Evolutionary conservation across 1,139 yeast genomes (phyloP), one percentile per base, ranked within the genome.

Genomic region (Blastobotrys niveus): DNA sequence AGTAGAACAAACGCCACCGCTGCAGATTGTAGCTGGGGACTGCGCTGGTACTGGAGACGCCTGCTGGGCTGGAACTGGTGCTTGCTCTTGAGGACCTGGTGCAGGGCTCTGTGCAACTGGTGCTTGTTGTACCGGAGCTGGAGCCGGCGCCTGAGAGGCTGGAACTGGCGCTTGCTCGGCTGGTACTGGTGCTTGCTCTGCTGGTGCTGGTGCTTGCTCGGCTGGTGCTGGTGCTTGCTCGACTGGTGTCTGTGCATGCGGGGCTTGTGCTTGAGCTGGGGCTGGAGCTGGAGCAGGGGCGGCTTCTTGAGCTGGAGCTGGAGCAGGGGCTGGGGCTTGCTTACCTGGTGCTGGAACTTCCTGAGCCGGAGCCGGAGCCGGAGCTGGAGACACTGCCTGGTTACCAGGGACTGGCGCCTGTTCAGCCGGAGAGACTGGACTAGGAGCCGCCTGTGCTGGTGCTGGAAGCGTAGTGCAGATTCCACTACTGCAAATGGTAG

Each of bases 261-360:
- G 41, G 24, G 38, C 52, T 46, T 14, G 19, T 35, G 21, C 37
- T 19, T 34, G 50, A 48, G 46, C 19, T 10, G 46, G 46, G 3
- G 49, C 47, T 6, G 10, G 32, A 4, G 35, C 22, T 19, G 46
- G 50, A 10, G 3, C 5, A 5, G 6, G 9, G 7, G 10, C n/a
- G 7, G 24, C 9, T 3, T 19, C 38, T 24, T 24, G 27, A 24
- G 27, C 10, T 24, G 26, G 26, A 24, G 26, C 26, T 24, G 26
- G 34, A 22, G 39, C 4, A 36, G 31, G 3, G 3, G 33, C n/a
- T n/a, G 39, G 25, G 5, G 36, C 22, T 20, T 18, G 25, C 25
- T 19, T 33, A n/a, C 7, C 36, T 18, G 36, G 36, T 10, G 26
- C 37, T 10, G n/a, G 37, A 8, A 22, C 26, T 7, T 19, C 17